Evolutionary conservation across 345 rosid genomes (phyloP), one percentile per base, ranked within the genome.

Genomic region (Turnera subulata): DNA sequence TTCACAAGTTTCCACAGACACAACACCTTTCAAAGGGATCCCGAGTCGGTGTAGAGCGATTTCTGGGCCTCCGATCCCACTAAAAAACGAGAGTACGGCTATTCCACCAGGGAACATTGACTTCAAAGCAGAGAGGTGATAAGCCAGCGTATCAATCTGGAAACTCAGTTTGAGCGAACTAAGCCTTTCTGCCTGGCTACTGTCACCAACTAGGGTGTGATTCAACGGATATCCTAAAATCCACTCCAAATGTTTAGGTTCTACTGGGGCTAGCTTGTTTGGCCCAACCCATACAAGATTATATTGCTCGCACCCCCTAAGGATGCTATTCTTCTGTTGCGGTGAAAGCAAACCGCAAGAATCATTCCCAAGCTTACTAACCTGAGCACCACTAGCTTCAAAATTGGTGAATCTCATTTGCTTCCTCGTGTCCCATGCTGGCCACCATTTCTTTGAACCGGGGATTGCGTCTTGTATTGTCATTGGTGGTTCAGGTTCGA

Each of bases 371-470:
- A 65, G 69, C 22, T 65, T 75, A 33, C 80, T 85, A 54, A 86
- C 76, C 57, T 81, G 67, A 22, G 76, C 84, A 65, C 82, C 84
- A 18, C 48, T 40, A 1, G 63, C 69, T 47, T 59, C 76, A 23
- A 71, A 72, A 65, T 49, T 68, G 42, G 63, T 53, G 67, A 67
- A 58, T 61, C 61, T 85, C 65, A 93, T 38, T 48, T 85, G 82
- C 72, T 73, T 82, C 81, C 99, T 84, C 1, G 89, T 75, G 76
- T 93, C 99, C 99, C 99, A 89, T 20, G 76, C 70, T 29, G 99
- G 97, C 94, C 97, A 87, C 96, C 96, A 93, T 53, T 79, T 85
- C 79, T 78, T 84, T 37, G 73, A 52, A 46, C 71, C 73, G 1
- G 94, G 92, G 49, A 89, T 54, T 51, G 83, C 89, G 20, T 89